Evolutionary conservation across 345 rosid species (phyloP), one percentile per base, ranked within the genome.

Genomic region (Cardamine occulta): DNA sequence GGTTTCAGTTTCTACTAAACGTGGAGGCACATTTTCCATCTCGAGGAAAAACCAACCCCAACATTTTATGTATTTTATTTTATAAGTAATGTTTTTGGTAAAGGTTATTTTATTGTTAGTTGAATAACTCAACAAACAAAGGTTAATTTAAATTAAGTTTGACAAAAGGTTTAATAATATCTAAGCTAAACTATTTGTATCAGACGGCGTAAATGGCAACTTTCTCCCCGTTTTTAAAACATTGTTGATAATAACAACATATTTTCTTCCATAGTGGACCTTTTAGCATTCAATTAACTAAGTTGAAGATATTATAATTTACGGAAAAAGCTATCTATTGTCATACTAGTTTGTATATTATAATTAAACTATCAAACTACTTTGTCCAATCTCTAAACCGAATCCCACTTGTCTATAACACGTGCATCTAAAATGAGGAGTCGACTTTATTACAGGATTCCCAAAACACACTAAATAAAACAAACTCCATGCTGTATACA

Each of bases 181-280:
- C 51, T 59, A 13, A 60, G 26, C 80, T 68, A 52, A 37, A 26
- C 81, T 85, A 61, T 80, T 80, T 78, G 73, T 80, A 82, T 80
- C 76, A 70, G 79, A 83, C 93, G 91, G 93, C 88, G 87, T 83
- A 66, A 55, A 84, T 82, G 86, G 89, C 85, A 59, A 61, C 79
- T 85, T 82, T 74, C 78, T 70, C 67, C 56, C 28, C 37, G 37
- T 82, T 45, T 83, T 80, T 51, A 31, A 66, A 72, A 76, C 79
- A 57, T 68, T 1, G 42, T 76, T 52, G 35, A 34, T 21, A 66
- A 66, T 21, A n/a, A 49, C 21, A 65, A 63, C 71, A 56, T 37
- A 75, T 65, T 70, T 37, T 52, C 56, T 66, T 67, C 54, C 74
- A 54, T 42, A 51, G 55, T 73, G 64, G 61, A 21, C 18, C 2